Evolutionary conservation across 768 basidiomycete species (phyloP).

Genomic region (Boletus subcaerulescens): DNA sequence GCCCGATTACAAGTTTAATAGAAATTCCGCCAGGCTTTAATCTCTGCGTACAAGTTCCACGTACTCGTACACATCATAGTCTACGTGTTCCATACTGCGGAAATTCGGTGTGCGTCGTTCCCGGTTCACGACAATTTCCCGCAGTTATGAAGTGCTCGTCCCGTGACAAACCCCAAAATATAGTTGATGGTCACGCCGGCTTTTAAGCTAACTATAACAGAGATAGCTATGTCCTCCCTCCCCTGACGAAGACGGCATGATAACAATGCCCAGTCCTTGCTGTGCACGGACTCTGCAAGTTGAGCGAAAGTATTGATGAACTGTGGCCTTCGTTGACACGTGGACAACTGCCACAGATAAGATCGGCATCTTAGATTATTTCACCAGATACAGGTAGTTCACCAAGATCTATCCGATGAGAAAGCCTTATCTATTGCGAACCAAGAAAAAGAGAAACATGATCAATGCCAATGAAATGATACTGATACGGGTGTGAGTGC

Average conservation of each 20-base stretch:
- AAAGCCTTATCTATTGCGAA: constrained; percentile 5
- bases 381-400: neutral
- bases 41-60: constrained; percentile 2
- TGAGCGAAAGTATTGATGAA: neutral
- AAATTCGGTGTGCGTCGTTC: neutral
- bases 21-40: neutral
- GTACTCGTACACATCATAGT: constrained; percentile 4
- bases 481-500: constrained; percentile 1
- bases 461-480: constrained; percentile 6
- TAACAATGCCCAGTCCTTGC: neutral
- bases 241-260: too few species aligned
- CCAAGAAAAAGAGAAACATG: neutral
- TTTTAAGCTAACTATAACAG: too few species aligned
- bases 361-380: constrained; percentile 1
- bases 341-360: constrained; percentile 1
- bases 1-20: neutral
- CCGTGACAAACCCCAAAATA: too few species aligned
- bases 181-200: too few species aligned
- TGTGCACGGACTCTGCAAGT: neutral
- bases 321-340: constrained; percentile 3
- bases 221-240: too few species aligned
- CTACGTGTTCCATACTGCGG: constrained; percentile 20
- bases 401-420: neutral
- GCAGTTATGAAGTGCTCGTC: too few species aligned
- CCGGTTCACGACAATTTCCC: too few species aligned